Percentiles rank a stretch among this genome's conserved stretches.
phyloP scores from a whole-genome alignment of 164 flowering plant genomes.

The Malania oleifera region DNA sequence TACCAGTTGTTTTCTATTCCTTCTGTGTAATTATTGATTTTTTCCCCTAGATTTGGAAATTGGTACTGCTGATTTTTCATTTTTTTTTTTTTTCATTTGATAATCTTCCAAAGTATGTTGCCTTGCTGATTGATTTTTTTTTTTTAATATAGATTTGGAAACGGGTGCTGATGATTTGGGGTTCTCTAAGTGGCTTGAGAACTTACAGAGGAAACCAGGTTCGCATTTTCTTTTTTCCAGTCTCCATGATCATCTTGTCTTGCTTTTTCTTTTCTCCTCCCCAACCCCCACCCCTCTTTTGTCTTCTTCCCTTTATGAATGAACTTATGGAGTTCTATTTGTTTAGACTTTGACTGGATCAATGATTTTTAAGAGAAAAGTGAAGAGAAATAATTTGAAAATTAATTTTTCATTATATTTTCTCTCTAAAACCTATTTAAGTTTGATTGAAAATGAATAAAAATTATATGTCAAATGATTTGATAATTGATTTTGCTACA shows the following conservation, averaged over 20 bases:
- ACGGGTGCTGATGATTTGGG: slow-evolving; percentile 57
- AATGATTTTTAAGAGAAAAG: too few relatives aligned
- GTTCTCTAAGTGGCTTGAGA: slow-evolving; percentile 71
- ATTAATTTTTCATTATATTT: too few relatives aligned
- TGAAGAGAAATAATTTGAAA: too few relatives aligned
- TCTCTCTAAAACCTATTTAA: too few relatives aligned
- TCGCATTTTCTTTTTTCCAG: slow-evolving; percentile 13
- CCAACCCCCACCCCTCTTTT: too few relatives aligned
- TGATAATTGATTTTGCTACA: too few relatives aligned
- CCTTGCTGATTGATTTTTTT: background rate
- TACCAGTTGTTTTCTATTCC: background rate
- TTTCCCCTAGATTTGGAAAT: background rate
- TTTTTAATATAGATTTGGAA: slow-evolving; percentile 32
- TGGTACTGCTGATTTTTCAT: background rate
- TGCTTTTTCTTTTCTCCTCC: background rate
- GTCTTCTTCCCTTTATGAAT: background rate
- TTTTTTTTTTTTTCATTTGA: background rate
- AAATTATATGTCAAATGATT: too few relatives aligned
- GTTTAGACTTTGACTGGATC: too few relatives aligned
- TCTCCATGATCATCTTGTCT: background rate
- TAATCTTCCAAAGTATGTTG: too few relatives aligned
- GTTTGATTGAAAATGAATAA: too few relatives aligned
- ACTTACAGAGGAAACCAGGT: slow-evolving; percentile 74
- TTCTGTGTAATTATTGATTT: background rate
- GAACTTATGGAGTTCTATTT: too few relatives aligned